A percentile compares a stretch with the other conserved stretches of the same genome.
Evolutionary conservation across 345 rosid species (phyloP).

Genomic region (Camelina hispida): DNA sequence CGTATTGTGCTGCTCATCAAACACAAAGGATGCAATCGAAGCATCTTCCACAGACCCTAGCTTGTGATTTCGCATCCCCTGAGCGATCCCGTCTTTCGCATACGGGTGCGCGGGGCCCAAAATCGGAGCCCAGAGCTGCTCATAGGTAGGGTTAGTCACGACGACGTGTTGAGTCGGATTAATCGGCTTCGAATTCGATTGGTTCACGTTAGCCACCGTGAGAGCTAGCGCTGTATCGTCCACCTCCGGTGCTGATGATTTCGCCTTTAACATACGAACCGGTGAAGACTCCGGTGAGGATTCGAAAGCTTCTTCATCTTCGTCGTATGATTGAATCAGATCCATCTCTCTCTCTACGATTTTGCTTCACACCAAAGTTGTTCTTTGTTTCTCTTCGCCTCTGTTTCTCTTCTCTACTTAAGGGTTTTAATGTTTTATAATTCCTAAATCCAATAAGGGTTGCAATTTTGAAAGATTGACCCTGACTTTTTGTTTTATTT

Average conservation of each 20-base stretch:
- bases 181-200: slow-evolving; percentile 66
- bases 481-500: not conserved
- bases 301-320: slow-evolving; percentile 28
- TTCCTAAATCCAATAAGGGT: slow-evolving; percentile 15
- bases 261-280: slow-evolving; percentile 67
- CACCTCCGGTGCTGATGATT: slow-evolving; percentile 90
- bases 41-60: slow-evolving; percentile 97
- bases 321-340: slow-evolving; percentile 46
- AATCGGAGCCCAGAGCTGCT: slow-evolving; percentile 95
- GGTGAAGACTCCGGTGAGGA: slow-evolving; percentile 80
- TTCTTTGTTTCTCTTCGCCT: not conserved
- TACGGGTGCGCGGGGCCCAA: slow-evolving; percentile 87
- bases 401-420: slow-evolving; percentile 1
- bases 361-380: not conserved
- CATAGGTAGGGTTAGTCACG: slow-evolving; percentile 77
- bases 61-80: slow-evolving; percentile 97
- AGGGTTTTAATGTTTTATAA: slow-evolving; percentile 27
- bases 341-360: slow-evolving; percentile 34
- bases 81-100: slow-evolving; percentile 94
- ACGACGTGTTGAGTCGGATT: slow-evolving; percentile 82
- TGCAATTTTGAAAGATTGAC: not conserved
- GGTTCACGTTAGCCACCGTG: slow-evolving; percentile 65
- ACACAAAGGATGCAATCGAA: slow-evolving; percentile 75
- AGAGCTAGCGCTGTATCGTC: slow-evolving; percentile 92
- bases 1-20: slow-evolving; percentile 93